phyloP scores from a whole-genome alignment of 192 early-diverging fungal species.

The Coemansia sp. region DNA sequence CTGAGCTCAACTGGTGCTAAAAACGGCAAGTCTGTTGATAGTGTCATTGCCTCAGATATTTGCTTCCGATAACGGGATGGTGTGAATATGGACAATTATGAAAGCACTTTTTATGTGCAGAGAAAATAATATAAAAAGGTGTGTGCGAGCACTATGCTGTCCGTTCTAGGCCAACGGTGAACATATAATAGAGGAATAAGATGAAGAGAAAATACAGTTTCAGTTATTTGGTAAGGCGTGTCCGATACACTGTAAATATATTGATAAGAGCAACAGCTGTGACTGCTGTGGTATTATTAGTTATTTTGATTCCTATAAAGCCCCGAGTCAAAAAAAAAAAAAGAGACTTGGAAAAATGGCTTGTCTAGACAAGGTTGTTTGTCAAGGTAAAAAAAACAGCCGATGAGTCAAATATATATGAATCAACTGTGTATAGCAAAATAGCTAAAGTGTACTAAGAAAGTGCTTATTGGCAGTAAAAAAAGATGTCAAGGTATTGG shows the following conservation, averaged over 20 bases:
- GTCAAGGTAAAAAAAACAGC: neutral
- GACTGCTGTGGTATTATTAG: neutral
- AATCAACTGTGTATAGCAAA: neutral
- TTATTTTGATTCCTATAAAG: neutral
- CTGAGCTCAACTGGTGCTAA: neutral
- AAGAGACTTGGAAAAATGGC: neutral
- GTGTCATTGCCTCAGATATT: conserved; percentile 5
- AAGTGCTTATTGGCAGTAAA: neutral
- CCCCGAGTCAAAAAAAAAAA: neutral
- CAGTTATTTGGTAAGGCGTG: neutral
- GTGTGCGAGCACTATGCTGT: neutral
- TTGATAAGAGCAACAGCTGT: neutral
- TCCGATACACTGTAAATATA: neutral
- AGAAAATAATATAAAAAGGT: neutral
- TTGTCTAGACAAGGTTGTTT: neutral
- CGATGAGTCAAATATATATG: neutral
- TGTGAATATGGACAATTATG: neutral
- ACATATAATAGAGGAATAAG: neutral
- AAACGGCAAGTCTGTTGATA: conserved; percentile 1
- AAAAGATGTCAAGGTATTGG: neutral
- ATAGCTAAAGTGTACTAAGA: neutral
- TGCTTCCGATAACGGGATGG: neutral
- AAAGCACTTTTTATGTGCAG: neutral
- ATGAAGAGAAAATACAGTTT: neutral
- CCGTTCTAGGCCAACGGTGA: neutral